Conservation (phyloP, 2,329 filamentous ascomycete genomes). For the Cercospora zeina region DNA sequence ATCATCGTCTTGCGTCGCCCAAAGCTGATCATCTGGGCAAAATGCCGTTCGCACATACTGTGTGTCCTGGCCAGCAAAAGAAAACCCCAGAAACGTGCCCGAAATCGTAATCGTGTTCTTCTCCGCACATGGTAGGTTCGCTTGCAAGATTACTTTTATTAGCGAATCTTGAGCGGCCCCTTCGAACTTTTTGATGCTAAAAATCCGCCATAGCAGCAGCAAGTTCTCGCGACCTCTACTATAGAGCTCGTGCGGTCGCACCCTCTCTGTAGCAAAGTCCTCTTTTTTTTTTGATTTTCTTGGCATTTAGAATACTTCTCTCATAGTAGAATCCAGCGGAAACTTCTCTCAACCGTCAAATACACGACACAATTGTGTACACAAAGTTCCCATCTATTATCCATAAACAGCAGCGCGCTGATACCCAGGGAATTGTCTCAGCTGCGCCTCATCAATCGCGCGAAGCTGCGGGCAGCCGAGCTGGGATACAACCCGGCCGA, state of each 20-base stretch:
- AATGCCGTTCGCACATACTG: background rate
- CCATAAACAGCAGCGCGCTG: slow-evolving; percentile 26
- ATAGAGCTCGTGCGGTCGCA: background rate
- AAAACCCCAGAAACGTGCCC: too few relatives aligned
- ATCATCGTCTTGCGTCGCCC: too few relatives aligned
- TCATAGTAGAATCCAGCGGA: too few relatives aligned
- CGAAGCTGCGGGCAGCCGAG: slow-evolving; percentile 36
- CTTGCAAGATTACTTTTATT: background rate
- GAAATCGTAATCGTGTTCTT: background rate
- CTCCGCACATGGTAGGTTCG: background rate
- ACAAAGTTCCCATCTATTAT: background rate
- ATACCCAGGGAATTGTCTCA: slow-evolving; percentile 37
- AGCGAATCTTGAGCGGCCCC: too few relatives aligned
- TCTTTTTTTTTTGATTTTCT: too few relatives aligned
- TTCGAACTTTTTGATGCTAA: too few relatives aligned
- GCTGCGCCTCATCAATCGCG: slow-evolving; percentile 33
- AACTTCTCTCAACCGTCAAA: too few relatives aligned
- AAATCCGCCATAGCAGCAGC: too few relatives aligned
- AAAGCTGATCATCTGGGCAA: too few relatives aligned
- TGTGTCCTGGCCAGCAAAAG: background rate
- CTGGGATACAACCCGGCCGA: slow-evolving; percentile 23
- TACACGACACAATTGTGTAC: too few relatives aligned
- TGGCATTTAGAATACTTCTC: slow-evolving; percentile 3
- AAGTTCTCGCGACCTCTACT: background rate
- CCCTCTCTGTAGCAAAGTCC: too few relatives aligned